Base-by-base conservation (phyloP, 495 filamentous ascomycete genomes). In the Bacidia gigantensis region DNA sequence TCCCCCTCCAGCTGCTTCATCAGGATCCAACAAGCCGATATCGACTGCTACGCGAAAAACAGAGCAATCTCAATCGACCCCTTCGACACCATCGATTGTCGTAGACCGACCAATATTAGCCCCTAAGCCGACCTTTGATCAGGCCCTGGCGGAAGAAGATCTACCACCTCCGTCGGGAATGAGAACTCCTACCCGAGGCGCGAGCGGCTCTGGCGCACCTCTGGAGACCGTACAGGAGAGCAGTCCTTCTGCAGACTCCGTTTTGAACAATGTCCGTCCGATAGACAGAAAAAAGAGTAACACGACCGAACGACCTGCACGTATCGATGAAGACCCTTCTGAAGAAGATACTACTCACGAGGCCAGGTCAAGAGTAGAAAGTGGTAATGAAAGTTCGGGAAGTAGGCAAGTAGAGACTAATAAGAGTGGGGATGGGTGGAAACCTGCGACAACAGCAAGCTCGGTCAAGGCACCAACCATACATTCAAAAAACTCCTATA, bases 151-250 rank as follows among this genome's bases (percentile, higher is more conserved):
- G 48, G 60, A 64, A 55, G 78, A 85, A 56, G 82, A 82, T 26
- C 60, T 60, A 45, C 56, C 69, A 44, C 55, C 71, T 12, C 64
- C 68, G 42, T 65, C 76, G 17, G 80, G 79, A 46, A 79, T 81
- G 67, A 70, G 72, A 60, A 82, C 80, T 35, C 79, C 81, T 17
- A 76, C 72, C 46, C 80, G 89, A 62, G 81, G 77, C 22, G 70
- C 69, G 43, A 83, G 79, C 60, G 82, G 80, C 49, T 77, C 74
- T 55, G 74, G 76, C 20, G 80, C 85, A 17, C 79, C 78, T 40
- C 70, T 98, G 49, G 92, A 94, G 66, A 98, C 92, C 0, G 92
- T 98, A 25, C 83, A 95, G 63, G 92, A 98, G 69, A 80, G 81
- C 45, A 94, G 87, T 66, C 83, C 88, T 24, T 78, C 80, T 24